phyloP scores from a whole-genome alignment of 2,329 filamentous ascomycete genomes.

The Fonsecaea monophora region DNA sequence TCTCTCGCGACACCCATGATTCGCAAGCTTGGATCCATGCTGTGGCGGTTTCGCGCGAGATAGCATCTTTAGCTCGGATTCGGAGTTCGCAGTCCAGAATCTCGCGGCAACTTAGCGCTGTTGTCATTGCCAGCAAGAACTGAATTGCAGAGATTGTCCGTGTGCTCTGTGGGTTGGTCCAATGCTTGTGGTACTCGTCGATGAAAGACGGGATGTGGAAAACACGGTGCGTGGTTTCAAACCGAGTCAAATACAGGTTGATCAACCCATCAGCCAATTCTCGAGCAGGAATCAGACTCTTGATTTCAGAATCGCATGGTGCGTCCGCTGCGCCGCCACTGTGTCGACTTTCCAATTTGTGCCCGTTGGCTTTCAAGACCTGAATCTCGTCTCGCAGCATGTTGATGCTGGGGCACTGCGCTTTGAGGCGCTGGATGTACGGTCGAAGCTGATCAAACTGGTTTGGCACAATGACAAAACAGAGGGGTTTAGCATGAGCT shows the following conservation, averaged over 20 bases:
- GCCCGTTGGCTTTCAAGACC: constrained; percentile 1
- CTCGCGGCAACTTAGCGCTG: constrained; percentile 6
- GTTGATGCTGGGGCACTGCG: constrained; percentile 6
- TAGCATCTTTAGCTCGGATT: constrained; percentile 17
- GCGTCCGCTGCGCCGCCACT: not conserved
- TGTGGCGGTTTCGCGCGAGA: constrained; percentile 27
- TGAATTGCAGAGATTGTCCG: constrained; percentile 18
- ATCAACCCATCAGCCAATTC: constrained; percentile 24
- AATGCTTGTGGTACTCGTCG: constrained; percentile 61
- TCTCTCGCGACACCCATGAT: constrained; percentile 22
- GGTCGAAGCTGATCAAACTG: not conserved
- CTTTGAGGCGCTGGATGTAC: constrained; percentile 2
- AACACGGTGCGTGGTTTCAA: constrained; percentile 64
- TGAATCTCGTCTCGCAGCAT: constrained; percentile 5
- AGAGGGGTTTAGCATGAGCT: not conserved
- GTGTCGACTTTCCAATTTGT: constrained; percentile 1
- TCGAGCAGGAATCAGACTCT: constrained; percentile 10
- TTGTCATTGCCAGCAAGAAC: constrained; percentile 24
- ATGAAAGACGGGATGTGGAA: constrained; percentile 64
- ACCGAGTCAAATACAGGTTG: constrained; percentile 52
- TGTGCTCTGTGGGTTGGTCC: constrained; percentile 43
- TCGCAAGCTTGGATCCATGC: constrained; percentile 33
- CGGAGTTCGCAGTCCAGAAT: constrained; percentile 5
- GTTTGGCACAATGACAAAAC: not conserved
- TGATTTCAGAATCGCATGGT: constrained; percentile 4